phyloP scores from a whole-genome alignment of 2,329 filamentous ascomycete genomes.

The Rhinocladiella mackenziei region DNA sequence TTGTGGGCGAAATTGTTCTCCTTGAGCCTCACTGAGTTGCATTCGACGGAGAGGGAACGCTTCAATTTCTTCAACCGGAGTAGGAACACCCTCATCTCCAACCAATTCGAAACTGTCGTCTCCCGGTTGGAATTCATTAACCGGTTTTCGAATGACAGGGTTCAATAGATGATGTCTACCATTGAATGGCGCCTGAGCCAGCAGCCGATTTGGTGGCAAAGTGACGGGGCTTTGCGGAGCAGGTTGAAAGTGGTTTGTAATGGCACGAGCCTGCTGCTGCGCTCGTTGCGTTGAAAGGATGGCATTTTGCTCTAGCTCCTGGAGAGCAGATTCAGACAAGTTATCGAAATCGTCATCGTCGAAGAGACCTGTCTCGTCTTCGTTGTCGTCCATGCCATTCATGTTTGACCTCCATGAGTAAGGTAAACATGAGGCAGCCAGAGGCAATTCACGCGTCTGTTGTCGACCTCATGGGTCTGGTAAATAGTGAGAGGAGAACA shows the following conservation, averaged over 20 bases:
- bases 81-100: conserved; percentile 35
- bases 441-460: not conserved
- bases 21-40: conserved; percentile 22
- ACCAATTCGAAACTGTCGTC: conserved; percentile 40
- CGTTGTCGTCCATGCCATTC: conserved; percentile 45
- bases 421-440: conserved; percentile 1
- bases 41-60: conserved; percentile 13
- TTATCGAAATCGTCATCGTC: conserved; percentile 44
- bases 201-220: conserved; percentile 6
- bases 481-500: not conserved
- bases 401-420: conserved; percentile 26
- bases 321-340: conserved; percentile 41
- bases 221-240: conserved; percentile 1
- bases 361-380: conserved; percentile 45
- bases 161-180: conserved; percentile 5
- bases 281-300: conserved; percentile 40
- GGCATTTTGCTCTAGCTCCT: conserved; percentile 46
- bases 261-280: conserved; percentile 12
- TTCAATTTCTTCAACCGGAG: conserved; percentile 29
- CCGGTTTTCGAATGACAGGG: conserved; percentile 17
- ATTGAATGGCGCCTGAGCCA: conserved; percentile 15
- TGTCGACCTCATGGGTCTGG: not conserved
- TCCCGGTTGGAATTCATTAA: conserved; percentile 37
- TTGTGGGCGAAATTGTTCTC: conserved; percentile 30
- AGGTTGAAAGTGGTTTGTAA: conserved; percentile 4